These are phyloP conservation scores for Pyrus hybrid DNA, from an alignment of 331 rosid genomes.

Conservation along the genomic window DNA sequence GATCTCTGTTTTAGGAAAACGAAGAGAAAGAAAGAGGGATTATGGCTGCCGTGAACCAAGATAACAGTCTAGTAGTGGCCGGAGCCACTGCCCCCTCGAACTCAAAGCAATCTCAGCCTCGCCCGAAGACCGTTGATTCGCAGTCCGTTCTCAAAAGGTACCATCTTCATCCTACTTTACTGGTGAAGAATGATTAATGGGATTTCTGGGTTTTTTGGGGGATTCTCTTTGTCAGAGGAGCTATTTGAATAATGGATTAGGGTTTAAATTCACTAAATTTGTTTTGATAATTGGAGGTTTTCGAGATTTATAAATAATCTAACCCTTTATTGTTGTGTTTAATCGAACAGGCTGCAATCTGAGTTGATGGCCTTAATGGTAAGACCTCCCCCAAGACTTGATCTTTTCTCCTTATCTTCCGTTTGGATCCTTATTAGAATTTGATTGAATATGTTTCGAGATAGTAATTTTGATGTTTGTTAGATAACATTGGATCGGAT, in stretches of 20 bases:
- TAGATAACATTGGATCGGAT: neutral
- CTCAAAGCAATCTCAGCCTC: constrained; percentile 44
- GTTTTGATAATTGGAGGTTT: neutral
- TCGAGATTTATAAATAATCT: neutral
- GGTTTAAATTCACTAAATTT: neutral
- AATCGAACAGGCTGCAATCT: constrained; percentile 71
- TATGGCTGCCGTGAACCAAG: constrained; percentile 55
- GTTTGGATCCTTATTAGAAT: neutral
- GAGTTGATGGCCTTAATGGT: constrained; percentile 97
- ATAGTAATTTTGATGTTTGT: neutral
- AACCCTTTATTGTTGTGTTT: neutral
- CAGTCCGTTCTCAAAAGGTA: constrained; percentile 90
- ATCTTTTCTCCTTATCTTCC: neutral
- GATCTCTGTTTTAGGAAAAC: neutral
- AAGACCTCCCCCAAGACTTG: constrained; percentile 10
- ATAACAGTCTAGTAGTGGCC: constrained; percentile 29
- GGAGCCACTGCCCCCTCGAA: constrained; percentile 31
- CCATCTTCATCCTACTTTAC: neutral
- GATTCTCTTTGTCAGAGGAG: neutral
- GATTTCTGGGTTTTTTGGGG: neutral
- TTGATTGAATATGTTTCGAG: neutral
- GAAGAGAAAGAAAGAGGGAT: neutral
- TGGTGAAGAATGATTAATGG: neutral
- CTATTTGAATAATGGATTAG: neutral
- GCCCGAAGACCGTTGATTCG: constrained; percentile 55